A percentile compares a stretch with the other conserved stretches of the same genome.
Evolutionary conservation across 176 grass and related monocot genomes (phyloP).

Genomic region (Triticum monococcum): DNA sequence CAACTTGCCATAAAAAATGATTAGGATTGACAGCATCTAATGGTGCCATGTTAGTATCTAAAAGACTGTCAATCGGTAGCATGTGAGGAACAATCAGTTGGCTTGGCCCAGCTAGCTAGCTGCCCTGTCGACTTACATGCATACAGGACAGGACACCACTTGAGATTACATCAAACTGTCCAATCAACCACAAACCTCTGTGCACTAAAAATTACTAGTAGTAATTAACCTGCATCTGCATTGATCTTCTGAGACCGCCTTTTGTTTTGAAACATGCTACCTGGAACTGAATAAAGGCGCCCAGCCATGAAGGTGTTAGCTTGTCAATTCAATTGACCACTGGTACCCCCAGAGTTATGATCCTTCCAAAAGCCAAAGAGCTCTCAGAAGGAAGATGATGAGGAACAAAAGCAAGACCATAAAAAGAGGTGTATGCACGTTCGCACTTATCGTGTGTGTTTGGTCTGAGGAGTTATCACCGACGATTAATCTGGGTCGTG

Average conservation of each 20-base stretch:
- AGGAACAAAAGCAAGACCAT: background rate
- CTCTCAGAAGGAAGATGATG: background rate
- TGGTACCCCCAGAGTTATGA: background rate
- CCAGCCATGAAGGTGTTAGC: background rate
- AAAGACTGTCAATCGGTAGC: background rate
- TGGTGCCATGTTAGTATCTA: background rate
- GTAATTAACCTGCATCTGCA: background rate
- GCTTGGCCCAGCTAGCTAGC: background rate
- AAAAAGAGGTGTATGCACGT: background rate
- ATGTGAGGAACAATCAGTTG: background rate
- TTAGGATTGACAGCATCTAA: background rate
- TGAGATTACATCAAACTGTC: slow-evolving; percentile 10
- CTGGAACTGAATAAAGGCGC: background rate
- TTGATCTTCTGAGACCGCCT: background rate
- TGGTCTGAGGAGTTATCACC: too few relatives aligned
- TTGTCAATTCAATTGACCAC: background rate
- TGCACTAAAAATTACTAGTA: background rate
- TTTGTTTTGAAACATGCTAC: background rate
- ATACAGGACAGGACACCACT: background rate
- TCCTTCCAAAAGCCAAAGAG: background rate
- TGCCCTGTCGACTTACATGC: background rate
- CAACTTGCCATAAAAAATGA: background rate
- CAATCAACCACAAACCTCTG: background rate
- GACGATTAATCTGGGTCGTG: too few relatives aligned
- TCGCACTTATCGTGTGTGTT: too few relatives aligned